These are phyloP conservation scores for Venturia carpophila DNA, from an alignment of 2,329 filamentous ascomycete species.

Conservation along the genomic window DNA sequence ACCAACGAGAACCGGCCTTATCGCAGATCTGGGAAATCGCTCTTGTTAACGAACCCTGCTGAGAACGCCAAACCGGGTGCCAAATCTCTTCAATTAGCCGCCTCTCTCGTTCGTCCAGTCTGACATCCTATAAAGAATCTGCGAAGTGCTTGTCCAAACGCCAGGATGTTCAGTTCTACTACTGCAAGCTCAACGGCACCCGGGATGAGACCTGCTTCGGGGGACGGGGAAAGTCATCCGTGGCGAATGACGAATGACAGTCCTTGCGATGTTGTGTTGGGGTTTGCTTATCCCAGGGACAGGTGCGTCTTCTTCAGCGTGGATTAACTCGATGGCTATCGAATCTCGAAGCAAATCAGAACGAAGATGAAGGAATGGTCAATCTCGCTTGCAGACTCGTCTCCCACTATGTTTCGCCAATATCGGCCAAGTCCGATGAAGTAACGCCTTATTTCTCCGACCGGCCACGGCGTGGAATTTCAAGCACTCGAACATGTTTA, in stretches of 20 bases:
- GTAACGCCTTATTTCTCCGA: not conserved
- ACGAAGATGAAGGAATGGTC: not conserved
- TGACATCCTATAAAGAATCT: not conserved
- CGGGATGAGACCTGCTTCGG: not conserved
- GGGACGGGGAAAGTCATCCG: slow-evolving; percentile 7
- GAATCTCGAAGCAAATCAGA: not conserved
- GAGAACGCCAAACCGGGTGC: not conserved
- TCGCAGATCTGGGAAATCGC: not conserved
- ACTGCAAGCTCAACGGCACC: not conserved
- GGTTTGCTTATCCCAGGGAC: not conserved
- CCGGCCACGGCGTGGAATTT: not conserved
- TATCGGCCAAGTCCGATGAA: not conserved
- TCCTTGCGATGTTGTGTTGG: not conserved
- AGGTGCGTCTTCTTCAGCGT: not conserved
- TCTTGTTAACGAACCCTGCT: not conserved
- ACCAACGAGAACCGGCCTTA: not conserved
- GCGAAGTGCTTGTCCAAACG: not conserved
- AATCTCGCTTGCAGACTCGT: not conserved
- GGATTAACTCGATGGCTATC: not conserved
- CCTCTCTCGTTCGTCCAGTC: not conserved
- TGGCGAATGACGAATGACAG: slow-evolving; percentile 7
- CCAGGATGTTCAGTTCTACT: not conserved
- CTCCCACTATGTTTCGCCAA: not conserved
- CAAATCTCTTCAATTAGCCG: not conserved
- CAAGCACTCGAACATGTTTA: not conserved